Evolutionary conservation across 352 stramenopile genomes (phyloP), one percentile per base, ranked within the genome.

Genomic region (Saprolegnia parasitica): DNA sequence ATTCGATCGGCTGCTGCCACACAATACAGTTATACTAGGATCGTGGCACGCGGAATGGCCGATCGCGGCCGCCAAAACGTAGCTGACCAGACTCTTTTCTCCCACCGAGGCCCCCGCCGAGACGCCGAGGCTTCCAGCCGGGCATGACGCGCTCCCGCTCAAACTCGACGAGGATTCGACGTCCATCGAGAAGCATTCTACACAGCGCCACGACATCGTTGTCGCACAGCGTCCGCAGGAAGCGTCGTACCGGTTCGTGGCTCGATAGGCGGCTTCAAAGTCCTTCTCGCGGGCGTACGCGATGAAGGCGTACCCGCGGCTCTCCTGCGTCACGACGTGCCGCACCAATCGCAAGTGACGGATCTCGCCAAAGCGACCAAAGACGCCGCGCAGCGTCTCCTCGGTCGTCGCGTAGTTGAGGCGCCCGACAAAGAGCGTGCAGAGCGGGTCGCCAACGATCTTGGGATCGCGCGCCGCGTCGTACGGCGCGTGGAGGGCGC

Each of bases 51-150:
- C 58, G 58, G 71, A 93, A 95, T 18, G 86, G 84, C n/a, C 77
- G 78, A 29, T 92, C 83, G 21, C 84, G 75, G 9, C 86, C 86
- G 8, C 86, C 86, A 73, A 95, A 95, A 49, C 86, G 86, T 10
- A 95, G 77, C 71, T 95, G 86, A 0, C 86, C 86, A 0, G 84
- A 93, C 75, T 95, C 81, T 68, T 93, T 93, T 16, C 75, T 75
- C 0, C 86, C 84, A 3, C 86, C 83, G n/a, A 95, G 73, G 6
- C 86, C 86, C 10, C 86, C 86, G 18, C 86, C 86, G 18, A 95
- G 71, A n/a, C 86, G 80, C 10, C 86, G 77, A 5, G 86, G 86
- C 35, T 95, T 95, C 86, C 86, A 95, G 0, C 81, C 83, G 16
- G 78, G 77, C 83, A 95, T 91, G 39, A 90, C 81, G 37, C 86